Evolutionary conservation across 495 filamentous ascomycete genomes (phyloP).

Genomic region (Pyronema domesticum): DNA sequence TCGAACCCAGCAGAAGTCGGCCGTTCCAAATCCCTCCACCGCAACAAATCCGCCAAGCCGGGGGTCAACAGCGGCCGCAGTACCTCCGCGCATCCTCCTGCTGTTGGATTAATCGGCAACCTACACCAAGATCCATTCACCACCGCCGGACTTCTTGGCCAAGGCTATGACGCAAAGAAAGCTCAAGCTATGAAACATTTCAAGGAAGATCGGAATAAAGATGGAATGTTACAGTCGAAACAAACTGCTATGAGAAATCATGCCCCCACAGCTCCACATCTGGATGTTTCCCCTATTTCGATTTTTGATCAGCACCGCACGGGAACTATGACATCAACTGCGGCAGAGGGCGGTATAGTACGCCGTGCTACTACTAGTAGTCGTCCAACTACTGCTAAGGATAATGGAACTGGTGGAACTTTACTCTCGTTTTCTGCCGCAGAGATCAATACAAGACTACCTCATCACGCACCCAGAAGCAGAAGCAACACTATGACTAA

Average conservation of each 20-base stretch:
- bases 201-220: slow-evolving; percentile 15
- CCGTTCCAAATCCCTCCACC: slow-evolving; percentile 14
- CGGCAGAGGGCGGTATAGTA: background rate
- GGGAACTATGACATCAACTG: background rate
- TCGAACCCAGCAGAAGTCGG: slow-evolving; percentile 3
- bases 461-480: slow-evolving; percentile 14
- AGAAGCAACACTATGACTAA: slow-evolving; percentile 14
- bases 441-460: slow-evolving; percentile 7
- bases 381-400: background rate
- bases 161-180: slow-evolving; percentile 21
- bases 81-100: background rate
- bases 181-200: slow-evolving; percentile 13
- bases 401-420: slow-evolving; percentile 8
- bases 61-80: background rate
- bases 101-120: background rate
- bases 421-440: slow-evolving; percentile 15
- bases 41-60: slow-evolving; percentile 8
- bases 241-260: background rate
- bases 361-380: background rate
- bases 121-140: slow-evolving; percentile 10
- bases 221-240: slow-evolving; percentile 4
- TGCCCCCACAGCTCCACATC: background rate
- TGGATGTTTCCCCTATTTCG: background rate
- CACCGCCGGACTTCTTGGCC: slow-evolving; percentile 21
- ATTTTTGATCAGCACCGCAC: background rate